A percentile compares a stretch with the other conserved stretches of the same genome.
Evolutionary conservation across 2,329 filamentous ascomycete species (phyloP).

Genomic region (Fusarium tuaranense): DNA sequence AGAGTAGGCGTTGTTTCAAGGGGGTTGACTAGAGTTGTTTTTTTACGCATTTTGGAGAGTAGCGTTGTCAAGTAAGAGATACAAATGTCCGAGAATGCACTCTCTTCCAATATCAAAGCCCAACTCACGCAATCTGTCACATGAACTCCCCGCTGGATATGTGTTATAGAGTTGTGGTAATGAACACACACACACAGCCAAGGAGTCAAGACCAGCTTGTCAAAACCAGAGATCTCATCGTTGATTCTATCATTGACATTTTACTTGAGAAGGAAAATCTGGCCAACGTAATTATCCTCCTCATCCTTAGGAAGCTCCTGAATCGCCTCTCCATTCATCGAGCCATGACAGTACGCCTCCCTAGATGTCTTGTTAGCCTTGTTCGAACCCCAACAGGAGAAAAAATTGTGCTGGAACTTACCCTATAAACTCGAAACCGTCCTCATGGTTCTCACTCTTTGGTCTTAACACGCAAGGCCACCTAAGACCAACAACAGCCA

Average conservation of each 20-base stretch:
- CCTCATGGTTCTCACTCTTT: background rate
- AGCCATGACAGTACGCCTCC: constrained; percentile 36
- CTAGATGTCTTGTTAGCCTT: constrained; percentile 6
- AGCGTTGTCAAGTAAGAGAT: background rate
- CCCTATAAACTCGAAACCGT: constrained; percentile 36
- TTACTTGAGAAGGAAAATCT: constrained; percentile 3
- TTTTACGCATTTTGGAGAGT: background rate
- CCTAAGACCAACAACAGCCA: constrained; percentile 19
- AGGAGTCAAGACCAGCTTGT: background rate
- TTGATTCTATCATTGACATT: background rate
- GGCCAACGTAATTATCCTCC: background rate
- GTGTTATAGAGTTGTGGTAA: background rate
- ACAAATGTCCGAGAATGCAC: background rate
- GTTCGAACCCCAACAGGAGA: background rate
- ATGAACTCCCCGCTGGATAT: background rate
- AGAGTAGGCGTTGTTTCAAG: background rate
- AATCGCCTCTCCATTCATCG: constrained; percentile 32
- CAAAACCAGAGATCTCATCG: background rate
- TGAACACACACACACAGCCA: background rate
- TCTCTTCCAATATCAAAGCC: background rate
- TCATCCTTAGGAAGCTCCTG: constrained; percentile 1
- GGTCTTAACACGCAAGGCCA: constrained; percentile 29
- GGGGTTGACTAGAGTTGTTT: background rate
- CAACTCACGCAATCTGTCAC: background rate
- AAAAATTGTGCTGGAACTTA: constrained; percentile 3